Evolutionary conservation across 345 rosid genomes (phyloP), one percentile per base, ranked within the genome.

Genomic region (Lagerstroemia speciosa): DNA sequence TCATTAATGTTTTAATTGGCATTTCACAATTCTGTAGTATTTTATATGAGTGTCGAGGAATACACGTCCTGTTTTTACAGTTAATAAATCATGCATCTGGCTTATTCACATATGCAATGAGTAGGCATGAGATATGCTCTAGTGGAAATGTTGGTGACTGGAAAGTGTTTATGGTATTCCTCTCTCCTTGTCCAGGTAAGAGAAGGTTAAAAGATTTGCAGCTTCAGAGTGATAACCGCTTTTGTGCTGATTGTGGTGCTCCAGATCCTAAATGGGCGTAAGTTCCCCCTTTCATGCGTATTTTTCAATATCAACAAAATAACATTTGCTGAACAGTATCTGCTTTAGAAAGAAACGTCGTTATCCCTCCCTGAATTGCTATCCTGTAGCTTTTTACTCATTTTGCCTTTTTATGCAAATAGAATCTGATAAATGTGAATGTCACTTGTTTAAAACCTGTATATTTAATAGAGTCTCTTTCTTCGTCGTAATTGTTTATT

Each of bases 211-310:
- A 78, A 75, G 88, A 82, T 73, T 78, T 94, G 65, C 79, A 87
- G 82, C 81, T 67, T 73, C 92, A 85, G 78, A 74, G 77, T 65
- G 99, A 89, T 80, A 94, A 94, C 83, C 93, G 86, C 67, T 11
- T 26, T 69, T 94, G 99, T 78, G 99, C 99, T 74, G 99, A 94
- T 80, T 94, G 99, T 67, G 81, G 87, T 65, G 97, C 98, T 72
- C 87, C 92, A 5, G 98, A 89, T 90, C 99, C 99, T 67, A 94
- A 94, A 71, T 94, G 99, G 99, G 99, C 99, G 99, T 94, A 84
- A 85, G 99, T 83, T 65, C 33, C 20, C 55, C 14, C 33, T 58
- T 27, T 30, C 6, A 27, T 27, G 20, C 29, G 63, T n/a, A 53
- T 16, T 58, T 58, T 57, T 29, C 14, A 29, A 26, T 24, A 26